These are phyloP conservation scores for Bremia lactucae DNA, from an alignment of 352 stramenopile species.

Conservation along the genomic window DNA sequence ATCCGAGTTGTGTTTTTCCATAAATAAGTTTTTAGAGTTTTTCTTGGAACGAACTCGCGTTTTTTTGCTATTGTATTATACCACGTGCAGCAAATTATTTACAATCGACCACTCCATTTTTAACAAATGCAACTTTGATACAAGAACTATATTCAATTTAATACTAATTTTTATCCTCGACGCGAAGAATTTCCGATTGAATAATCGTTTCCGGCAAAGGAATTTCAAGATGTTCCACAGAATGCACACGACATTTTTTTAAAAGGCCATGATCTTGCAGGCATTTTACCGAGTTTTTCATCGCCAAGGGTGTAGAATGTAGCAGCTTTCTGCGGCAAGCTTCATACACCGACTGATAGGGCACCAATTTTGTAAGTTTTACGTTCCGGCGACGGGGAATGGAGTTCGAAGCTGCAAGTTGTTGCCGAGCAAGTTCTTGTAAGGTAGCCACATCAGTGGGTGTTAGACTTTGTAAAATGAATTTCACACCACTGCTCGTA, in stretches of 20 bases:
- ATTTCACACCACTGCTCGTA: conserved; percentile 39
- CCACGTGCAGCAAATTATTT: too few species aligned
- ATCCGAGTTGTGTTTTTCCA: background rate
- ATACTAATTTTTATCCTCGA: too few species aligned
- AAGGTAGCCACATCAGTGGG: conserved; percentile 43
- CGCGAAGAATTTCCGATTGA: conserved; percentile 32
- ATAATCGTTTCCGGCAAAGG: conserved; percentile 33
- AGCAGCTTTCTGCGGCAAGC: conserved; percentile 42
- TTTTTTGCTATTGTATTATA: too few species aligned
- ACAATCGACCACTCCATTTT: too few species aligned
- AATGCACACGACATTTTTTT: conserved; percentile 23
- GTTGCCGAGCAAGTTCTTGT: conserved; percentile 30
- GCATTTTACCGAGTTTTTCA: conserved; percentile 57
- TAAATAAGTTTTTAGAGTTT: background rate
- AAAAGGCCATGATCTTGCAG: conserved; percentile 50
- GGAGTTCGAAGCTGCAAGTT: conserved; percentile 14
- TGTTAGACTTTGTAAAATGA: conserved; percentile 54
- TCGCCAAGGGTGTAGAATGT: conserved; percentile 33
- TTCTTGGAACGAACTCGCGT: too few species aligned
- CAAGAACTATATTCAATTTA: too few species aligned
- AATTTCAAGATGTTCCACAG: conserved; percentile 39
- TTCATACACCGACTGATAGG: conserved; percentile 41
- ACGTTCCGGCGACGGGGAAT: conserved; percentile 5
- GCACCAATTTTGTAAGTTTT: conserved; percentile 11
- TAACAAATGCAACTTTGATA: too few species aligned